Evolutionary conservation across 1,284 basidiomycete genomes (phyloP).

Genomic region (Volvariella volvacea): DNA sequence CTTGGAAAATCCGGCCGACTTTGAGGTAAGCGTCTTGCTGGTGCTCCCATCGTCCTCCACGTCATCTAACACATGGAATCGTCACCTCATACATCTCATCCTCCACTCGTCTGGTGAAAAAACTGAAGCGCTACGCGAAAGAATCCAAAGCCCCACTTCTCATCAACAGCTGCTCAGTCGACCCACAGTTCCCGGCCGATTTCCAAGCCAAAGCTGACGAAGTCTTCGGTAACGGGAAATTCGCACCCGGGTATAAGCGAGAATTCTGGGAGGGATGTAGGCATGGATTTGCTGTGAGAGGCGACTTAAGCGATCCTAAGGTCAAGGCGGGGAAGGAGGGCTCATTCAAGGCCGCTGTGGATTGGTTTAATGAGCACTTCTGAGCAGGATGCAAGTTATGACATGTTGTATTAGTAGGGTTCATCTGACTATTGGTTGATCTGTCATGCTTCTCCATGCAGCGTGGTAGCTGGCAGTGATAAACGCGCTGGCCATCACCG

Average conservation of each 20-base stretch:
- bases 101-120: no score
- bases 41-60: background rate
- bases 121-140: constrained; percentile 38
- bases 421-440: no score
- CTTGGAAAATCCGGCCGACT: constrained; percentile 53
- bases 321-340: constrained; percentile 60
- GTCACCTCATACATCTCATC: background rate
- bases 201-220: constrained; percentile 43
- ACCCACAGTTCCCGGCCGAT: constrained; percentile 43
- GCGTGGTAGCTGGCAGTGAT: no score
- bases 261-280: constrained; percentile 47
- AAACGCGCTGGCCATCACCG: no score
- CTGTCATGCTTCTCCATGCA: no score
- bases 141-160: constrained; percentile 48
- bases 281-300: constrained; percentile 60
- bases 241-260: constrained; percentile 25
- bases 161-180: constrained; percentile 56
- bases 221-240: constrained; percentile 48
- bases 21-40: constrained; percentile 43
- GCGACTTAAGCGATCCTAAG: constrained; percentile 37
- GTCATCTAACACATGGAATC: background rate
- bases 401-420: no score
- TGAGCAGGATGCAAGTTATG: background rate
- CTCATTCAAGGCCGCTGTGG: constrained; percentile 46
- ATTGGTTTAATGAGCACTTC: constrained; percentile 32